A percentile compares a stretch with the other conserved stretches of the same genome.
phyloP scores from a whole-genome alignment of 768 basidiomycete genomes.

The Leccinum pellstonianum region DNA sequence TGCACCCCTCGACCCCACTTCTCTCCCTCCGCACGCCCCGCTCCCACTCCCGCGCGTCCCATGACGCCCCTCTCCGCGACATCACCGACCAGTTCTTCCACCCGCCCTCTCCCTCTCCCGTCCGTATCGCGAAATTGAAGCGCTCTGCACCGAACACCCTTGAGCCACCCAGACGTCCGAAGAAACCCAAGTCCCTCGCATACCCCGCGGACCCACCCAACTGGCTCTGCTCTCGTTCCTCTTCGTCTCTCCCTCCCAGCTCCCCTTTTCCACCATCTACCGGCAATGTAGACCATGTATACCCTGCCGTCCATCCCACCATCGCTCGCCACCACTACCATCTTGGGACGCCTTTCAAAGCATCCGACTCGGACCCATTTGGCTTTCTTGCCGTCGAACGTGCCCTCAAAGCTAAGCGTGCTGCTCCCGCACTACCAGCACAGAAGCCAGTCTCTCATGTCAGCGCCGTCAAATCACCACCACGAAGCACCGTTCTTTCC shows the following conservation, averaged over 20 bases:
- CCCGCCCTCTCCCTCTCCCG: constrained; percentile 32
- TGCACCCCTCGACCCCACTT: constrained; percentile 9
- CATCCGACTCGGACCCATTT: constrained; percentile 50
- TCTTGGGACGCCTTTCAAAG: constrained; percentile 22
- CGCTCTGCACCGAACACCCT: constrained; percentile 7
- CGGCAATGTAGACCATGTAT: constrained; percentile 11
- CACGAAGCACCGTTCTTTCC: constrained; percentile 21
- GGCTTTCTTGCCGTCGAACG: constrained; percentile 56
- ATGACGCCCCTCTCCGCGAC: constrained; percentile 28
- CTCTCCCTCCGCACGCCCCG: constrained; percentile 24
- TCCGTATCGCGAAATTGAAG: constrained; percentile 26
- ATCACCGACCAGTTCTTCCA: constrained; percentile 37
- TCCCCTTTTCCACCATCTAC: constrained; percentile 32
- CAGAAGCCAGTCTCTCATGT: constrained; percentile 9
- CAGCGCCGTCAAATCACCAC: constrained; percentile 20
- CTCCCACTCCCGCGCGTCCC: constrained; percentile 20
- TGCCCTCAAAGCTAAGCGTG: constrained; percentile 45
- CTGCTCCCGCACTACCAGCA: constrained; percentile 10
- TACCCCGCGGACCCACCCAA: constrained; percentile 34
- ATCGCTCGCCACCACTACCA: constrained; percentile 20
- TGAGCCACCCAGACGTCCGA: constrained; percentile 33
- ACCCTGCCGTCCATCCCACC: constrained; percentile 1
- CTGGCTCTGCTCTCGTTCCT: constrained; percentile 25
- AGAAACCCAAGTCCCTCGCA: constrained; percentile 32
- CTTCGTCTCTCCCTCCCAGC: constrained; percentile 36